Evolutionary conservation across 768 basidiomycete species (phyloP).

Genomic region (Mycena haematopus): DNA sequence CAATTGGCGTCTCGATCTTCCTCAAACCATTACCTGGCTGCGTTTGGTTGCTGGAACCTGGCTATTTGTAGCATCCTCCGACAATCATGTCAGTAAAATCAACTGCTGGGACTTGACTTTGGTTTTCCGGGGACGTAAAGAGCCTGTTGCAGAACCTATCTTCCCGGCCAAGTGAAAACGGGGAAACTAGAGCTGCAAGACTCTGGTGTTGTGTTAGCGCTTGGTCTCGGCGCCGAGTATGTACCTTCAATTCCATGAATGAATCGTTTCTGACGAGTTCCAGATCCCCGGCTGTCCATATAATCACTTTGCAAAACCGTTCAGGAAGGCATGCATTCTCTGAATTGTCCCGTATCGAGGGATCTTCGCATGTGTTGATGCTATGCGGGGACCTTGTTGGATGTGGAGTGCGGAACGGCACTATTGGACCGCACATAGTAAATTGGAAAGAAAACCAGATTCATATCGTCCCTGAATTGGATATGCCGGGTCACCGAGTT

Average conservation of each 20-base stretch:
- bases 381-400: conserved; percentile 9
- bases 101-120: conserved; percentile 24
- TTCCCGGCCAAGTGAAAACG: conserved; percentile 20
- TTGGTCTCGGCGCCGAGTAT: conserved; percentile 13
- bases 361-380: conserved; percentile 22
- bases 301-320: conserved; percentile 8
- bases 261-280: neutral
- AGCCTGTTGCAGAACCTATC: conserved; percentile 16
- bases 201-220: conserved; percentile 14
- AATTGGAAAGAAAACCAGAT: conserved; percentile 5
- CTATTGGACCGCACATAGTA: conserved; percentile 8
- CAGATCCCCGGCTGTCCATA: conserved; percentile 7
- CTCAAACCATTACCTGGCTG: conserved; percentile 25
- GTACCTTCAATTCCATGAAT: neutral
- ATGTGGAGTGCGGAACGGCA: conserved; percentile 7
- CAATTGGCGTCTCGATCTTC: conserved; percentile 6
- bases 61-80: conserved; percentile 22
- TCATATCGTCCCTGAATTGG: neutral
- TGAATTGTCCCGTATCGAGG: conserved; percentile 8
- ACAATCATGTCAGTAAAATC: conserved; percentile 16
- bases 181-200: conserved; percentile 18
- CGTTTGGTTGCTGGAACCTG: conserved; percentile 15
- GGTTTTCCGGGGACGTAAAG: neutral
- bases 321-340: neutral
- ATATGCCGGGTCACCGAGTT: conserved; percentile 10